Base-by-base conservation (phyloP, 2,329 filamentous ascomycete species). In the Colletotrichum eleusines region DNA sequence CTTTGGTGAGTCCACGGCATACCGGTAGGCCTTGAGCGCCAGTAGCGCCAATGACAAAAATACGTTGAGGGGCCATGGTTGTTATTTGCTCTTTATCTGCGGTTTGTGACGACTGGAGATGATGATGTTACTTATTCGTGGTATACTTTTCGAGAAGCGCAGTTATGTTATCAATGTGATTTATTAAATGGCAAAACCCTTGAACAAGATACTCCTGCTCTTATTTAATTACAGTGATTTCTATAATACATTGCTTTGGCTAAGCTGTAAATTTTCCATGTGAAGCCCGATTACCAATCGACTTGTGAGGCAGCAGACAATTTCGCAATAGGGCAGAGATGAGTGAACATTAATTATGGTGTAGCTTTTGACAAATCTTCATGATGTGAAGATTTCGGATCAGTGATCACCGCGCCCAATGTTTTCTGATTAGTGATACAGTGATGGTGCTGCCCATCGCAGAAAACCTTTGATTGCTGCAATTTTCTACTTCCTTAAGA, bases 11-110 rank as follows among this genome's bases (percentile, higher is more conserved):
- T 31, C 81, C 81, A 40, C 80, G 77, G 62, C 86, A 77, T 1
- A 88, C 80, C 1, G 85, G 84, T 18, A 84, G 81, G 18, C 85
- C 85, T 75, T 87, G 86, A 48, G 85, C 86, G 4, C 85, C 85
- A 0, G 86, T 87, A 4, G 82, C 86, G 35, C 85, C 85, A 53
- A 88, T 80, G 59, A 87, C 72, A 73, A 80, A 78, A 68, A 65
- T 48, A 14, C 51, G 62, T 23, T 35, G 60, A 1, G 75, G 85
- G 26, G 33, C 20, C 60, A 63, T 63, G 53, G 12, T 23, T 8
- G 31, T 1, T 5, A 38, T 12, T 23, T 6, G 2, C 1, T 16
- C 8, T 35, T 54, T 23, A 16, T 53, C 1, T 23, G 20, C 0
- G 9, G 31, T 8, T 12, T 12, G 20, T 16, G n/a, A 5, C 16